Base-by-base conservation (phyloP, 1,139 yeast genomes). In the Kodamaea alishanica region DNA sequence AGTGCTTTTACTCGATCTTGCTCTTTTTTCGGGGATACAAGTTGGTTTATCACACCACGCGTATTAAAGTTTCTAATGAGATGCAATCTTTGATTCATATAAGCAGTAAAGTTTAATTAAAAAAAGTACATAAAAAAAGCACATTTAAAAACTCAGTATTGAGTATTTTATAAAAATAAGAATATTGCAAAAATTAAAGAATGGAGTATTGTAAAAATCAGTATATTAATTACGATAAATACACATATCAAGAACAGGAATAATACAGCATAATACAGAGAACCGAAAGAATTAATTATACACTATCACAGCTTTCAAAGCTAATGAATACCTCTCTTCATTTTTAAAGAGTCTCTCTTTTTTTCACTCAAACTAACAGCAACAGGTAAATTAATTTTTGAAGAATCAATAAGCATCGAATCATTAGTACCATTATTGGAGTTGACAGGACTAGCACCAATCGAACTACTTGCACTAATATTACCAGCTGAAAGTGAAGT, bases 281-380 rank as follows among this genome's bases (percentile, higher is more conserved):
- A n/a, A 7, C 12, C 8, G 11, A 6, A 11, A 15, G 10, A 10
- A n/a, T n/a, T n/a, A n/a, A 8, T 30, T 10, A 11, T 23, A 23
- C 20, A 30, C 27, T 24, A 25, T 15, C 20, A 15, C 20, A 15
- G 20, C 20, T 15, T 15, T 24, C 30, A 9, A n/a, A 23, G 5
- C 50, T 54, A 71, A 48, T 63, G 73, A 27, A 71, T 71, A 27
- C 77, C 77, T 54, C 77, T 60, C 49, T 71, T 71, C 58, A 71
- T 54, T 48, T 70, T 71, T 46, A 71, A 61, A 23, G 74, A 67
- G 41, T 71, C 77, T 43, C 77, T 59, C 56, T 71, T 71, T 56
- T 70, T 71, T 43, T 71, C 76, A 50, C 73, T 68, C 41, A 70
- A 56, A 37, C 66, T 65, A 35, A 61, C 55, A 40, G 62, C 64